Percentiles rank a stretch among this genome's conserved stretches.
These are phyloP conservation scores for Catharanthus roseus DNA, from an alignment of 257 asterid genomes.

Conservation along the genomic window DNA sequence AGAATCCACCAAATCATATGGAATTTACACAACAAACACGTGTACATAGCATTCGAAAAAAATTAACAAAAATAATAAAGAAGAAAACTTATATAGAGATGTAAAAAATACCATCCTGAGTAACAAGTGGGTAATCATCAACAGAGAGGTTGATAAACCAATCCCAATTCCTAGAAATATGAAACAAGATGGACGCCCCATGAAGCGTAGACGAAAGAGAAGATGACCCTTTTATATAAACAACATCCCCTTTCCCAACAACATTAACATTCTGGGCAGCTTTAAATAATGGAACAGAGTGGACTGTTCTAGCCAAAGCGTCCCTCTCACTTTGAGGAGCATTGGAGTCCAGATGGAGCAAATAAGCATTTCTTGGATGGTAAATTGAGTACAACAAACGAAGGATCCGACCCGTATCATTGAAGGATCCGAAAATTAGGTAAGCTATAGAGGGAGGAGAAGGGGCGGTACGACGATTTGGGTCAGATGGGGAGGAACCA, in stretches of 20 bases:
- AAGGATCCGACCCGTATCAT: slow-evolving; percentile 51
- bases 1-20: background rate
- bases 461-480: slow-evolving; percentile 6
- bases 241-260: slow-evolving; percentile 66
- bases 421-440: slow-evolving; percentile 68
- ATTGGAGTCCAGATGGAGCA: slow-evolving; percentile 66
- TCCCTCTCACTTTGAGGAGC: slow-evolving; percentile 67
- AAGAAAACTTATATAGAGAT: background rate
- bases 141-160: slow-evolving; percentile 81
- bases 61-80: too few species aligned
- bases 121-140: slow-evolving; percentile 74
- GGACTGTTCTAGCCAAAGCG: slow-evolving; percentile 43
- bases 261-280: slow-evolving; percentile 78
- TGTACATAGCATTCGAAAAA: background rate
- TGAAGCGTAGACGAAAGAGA: slow-evolving; percentile 63
- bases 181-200: slow-evolving; percentile 71
- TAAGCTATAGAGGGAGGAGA: slow-evolving; percentile 73
- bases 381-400: slow-evolving; percentile 66
- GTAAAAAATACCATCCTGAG: slow-evolving; percentile 72
- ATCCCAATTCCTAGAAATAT: slow-evolving; percentile 63
- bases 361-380: slow-evolving; percentile 72
- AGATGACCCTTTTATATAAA: slow-evolving; percentile 58
- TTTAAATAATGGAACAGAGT: slow-evolving; percentile 54
- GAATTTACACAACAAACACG: background rate
- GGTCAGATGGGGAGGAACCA: slow-evolving; percentile 14